These are phyloP conservation scores for Xerocomus potaroensis DNA, from an alignment of 768 basidiomycete genomes.

Conservation along the genomic window DNA sequence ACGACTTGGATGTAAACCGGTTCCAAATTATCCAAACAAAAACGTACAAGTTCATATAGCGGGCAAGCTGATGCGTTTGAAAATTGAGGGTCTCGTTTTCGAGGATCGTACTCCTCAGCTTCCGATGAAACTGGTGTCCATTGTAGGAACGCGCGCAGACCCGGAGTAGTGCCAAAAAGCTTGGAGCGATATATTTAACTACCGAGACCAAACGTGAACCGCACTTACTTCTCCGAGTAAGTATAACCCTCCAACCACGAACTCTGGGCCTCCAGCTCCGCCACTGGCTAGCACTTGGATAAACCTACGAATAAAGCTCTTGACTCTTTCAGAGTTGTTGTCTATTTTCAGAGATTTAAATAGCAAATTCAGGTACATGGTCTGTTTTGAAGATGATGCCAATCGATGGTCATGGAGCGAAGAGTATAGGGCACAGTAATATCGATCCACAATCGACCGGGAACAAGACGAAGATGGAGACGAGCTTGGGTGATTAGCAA, in stretches of 20 bases:
- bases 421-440: conserved; percentile 84
- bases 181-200: conserved; percentile 15
- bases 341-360: conserved; percentile 87
- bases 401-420: conserved; percentile 83
- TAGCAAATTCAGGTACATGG: conserved; percentile 92
- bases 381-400: conserved; percentile 82
- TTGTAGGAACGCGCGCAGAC: conserved; percentile 43
- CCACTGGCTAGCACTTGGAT: conserved; percentile 73
- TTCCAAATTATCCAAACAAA: not conserved
- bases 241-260: conserved; percentile 84
- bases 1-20: not conserved
- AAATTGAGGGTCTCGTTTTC: conserved; percentile 86
- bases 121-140: conserved; percentile 27
- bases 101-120: conserved; percentile 65
- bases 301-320: conserved; percentile 79
- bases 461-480: conserved; percentile 38
- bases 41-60: conserved; percentile 87
- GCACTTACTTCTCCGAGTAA: conserved; percentile 78
- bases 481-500: conserved; percentile 39
- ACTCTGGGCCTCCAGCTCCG: conserved; percentile 74
- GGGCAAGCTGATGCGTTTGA: conserved; percentile 76
- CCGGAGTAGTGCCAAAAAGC: conserved; percentile 49
- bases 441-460: conserved; percentile 56
- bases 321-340: conserved; percentile 52
- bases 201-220: not conserved